These are phyloP conservation scores for Furcasterigmium furcatum DNA, from an alignment of 2,329 filamentous ascomycete species.

Conservation along the genomic window DNA sequence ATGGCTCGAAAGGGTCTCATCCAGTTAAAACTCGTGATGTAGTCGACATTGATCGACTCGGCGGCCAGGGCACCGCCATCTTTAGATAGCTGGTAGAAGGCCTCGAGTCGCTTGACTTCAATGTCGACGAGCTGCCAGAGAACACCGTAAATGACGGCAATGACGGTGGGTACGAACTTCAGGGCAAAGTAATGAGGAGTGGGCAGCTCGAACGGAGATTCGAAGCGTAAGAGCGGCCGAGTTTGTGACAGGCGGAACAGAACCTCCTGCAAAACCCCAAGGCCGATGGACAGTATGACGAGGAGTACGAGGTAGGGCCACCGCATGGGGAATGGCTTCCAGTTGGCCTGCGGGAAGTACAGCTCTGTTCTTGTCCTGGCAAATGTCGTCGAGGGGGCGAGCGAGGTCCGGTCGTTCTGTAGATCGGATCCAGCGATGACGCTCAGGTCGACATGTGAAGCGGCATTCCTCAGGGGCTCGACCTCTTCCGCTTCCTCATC, in stretches of 20 bases:
- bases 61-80: constrained; percentile 57
- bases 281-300: constrained; percentile 47
- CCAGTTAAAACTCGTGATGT: constrained; percentile 66
- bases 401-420: constrained; percentile 17
- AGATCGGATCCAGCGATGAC: constrained; percentile 41
- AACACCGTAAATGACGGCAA: constrained; percentile 60
- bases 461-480: constrained; percentile 14
- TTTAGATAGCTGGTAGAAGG: constrained; percentile 63
- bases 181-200: constrained; percentile 55
- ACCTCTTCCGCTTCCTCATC: constrained; percentile 17
- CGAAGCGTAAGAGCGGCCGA: constrained; percentile 46
- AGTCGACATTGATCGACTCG: constrained; percentile 71
- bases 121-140: constrained; percentile 66
- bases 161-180: constrained; percentile 61
- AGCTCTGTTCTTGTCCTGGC: constrained; percentile 40
- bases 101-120: constrained; percentile 64
- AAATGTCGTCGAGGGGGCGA: constrained; percentile 33
- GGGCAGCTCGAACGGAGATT: constrained; percentile 44
- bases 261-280: constrained; percentile 52
- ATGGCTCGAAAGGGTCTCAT: constrained; percentile 62
- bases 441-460: constrained; percentile 46
- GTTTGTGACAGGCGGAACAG: constrained; percentile 47
- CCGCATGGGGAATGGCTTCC: constrained; percentile 64
- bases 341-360: constrained; percentile 62
- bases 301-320: constrained; percentile 56